phyloP scores from a whole-genome alignment of 1,284 basidiomycete species.

The Amylostereum areolatum region DNA sequence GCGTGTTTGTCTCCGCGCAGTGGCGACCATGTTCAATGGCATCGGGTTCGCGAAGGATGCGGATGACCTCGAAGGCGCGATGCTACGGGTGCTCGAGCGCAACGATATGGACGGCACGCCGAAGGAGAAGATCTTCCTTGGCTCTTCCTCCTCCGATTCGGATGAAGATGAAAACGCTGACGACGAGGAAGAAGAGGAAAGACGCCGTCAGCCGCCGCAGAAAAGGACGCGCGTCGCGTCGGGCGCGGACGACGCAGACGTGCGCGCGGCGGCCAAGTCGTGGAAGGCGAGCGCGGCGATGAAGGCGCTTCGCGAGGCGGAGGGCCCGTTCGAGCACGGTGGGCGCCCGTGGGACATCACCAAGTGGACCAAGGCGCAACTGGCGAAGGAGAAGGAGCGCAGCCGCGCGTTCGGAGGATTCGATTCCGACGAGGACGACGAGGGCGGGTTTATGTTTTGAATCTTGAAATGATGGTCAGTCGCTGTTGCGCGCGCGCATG shows the following conservation, averaged over 20 bases:
- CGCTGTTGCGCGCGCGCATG: too few relatives aligned
- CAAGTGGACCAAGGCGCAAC: background rate
- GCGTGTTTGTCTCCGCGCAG: background rate
- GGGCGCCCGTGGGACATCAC: background rate
- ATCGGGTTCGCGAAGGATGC: background rate
- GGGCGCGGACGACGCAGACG: background rate
- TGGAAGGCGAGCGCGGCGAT: background rate
- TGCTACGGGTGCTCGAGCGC: background rate
- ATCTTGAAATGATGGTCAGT: too few relatives aligned
- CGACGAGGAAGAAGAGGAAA: background rate
- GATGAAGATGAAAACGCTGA: background rate
- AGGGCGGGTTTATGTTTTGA: too few relatives aligned
- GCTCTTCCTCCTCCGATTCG: background rate
- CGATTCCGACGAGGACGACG: too few relatives aligned
- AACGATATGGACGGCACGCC: background rate
- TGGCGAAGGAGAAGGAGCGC: background rate
- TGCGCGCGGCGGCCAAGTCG: background rate
- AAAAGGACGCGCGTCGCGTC: background rate
- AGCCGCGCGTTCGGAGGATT: too few relatives aligned
- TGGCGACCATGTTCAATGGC: background rate
- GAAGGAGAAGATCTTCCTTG: background rate
- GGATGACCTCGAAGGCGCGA: background rate
- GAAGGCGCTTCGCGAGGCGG: background rate
- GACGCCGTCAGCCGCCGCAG: background rate
- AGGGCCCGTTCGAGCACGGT: background rate